Evolutionary conservation across 192 early-diverging fungal species (phyloP).

Genomic region (Linnemannia elongata): DNA sequence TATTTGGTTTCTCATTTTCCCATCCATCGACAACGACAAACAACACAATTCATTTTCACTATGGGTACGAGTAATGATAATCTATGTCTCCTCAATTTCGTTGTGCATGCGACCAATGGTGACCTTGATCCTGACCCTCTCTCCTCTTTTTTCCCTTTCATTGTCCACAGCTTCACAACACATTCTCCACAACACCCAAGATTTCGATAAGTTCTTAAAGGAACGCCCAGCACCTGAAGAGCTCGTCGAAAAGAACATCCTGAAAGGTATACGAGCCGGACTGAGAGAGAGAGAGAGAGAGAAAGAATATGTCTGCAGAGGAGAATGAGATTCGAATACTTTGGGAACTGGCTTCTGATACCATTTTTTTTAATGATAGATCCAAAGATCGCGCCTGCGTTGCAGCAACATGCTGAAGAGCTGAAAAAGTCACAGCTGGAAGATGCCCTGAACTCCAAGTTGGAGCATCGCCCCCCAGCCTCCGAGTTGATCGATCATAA

Average conservation of each 20-base stretch:
- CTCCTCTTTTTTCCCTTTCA: neutral
- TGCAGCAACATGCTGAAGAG: constrained; percentile 61
- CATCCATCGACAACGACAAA: neutral
- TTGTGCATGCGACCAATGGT: neutral
- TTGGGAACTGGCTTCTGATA: neutral
- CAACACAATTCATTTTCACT: neutral
- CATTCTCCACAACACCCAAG: constrained; percentile 17
- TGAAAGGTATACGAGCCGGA: constrained; percentile 28
- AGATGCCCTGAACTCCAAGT: constrained; percentile 67
- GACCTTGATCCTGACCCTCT: neutral
- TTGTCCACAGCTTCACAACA: neutral
- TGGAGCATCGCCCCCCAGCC: constrained; percentile 65
- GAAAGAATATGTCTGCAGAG: too few species aligned
- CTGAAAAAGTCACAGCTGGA: constrained; percentile 62
- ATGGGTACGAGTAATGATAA: constrained; percentile 1
- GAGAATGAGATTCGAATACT: neutral
- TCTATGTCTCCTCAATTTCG: neutral
- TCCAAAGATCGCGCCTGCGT: constrained; percentile 58
- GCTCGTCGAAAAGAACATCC: constrained; percentile 70
- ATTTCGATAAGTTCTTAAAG: constrained; percentile 37
- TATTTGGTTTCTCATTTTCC: neutral
- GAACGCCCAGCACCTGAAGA: constrained; percentile 58
- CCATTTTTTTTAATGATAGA: constrained; percentile 33
- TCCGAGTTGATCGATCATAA: constrained; percentile 65
- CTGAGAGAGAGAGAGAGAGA: neutral